Evolutionary conservation across 345 rosid genomes (phyloP), one percentile per base, ranked within the genome.

Genomic region (Euphorbia pulcherrima): DNA sequence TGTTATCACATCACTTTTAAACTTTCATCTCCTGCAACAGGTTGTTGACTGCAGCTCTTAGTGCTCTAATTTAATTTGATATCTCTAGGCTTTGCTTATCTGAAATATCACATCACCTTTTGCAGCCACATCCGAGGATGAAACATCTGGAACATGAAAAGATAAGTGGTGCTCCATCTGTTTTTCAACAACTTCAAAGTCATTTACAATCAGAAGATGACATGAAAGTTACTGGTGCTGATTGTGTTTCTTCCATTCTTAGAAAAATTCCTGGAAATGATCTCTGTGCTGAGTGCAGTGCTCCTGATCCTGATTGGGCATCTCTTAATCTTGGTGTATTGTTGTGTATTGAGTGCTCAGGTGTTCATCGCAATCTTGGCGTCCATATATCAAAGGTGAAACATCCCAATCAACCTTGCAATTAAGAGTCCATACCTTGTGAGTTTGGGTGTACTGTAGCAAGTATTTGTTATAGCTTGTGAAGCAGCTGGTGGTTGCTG

Each of bases 341-440:
- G 51, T 70, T 92, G 69, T 92, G 96, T 75, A 92, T 89, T 4
- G 90, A 89, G 75, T 92, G 96, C 75, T 92, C 97, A 69, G 94
- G 97, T 54, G 88, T 87, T 75, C 97, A 89, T 54, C 85, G 96
- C 72, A 92, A 89, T 78, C 94, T 89, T 40, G 98, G 98, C 8
- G 96, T 92, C 75, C 98, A 88, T 75, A 81, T 89, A 67, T 92
- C 98, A 60, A 92, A 92, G 96, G 98, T 88, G 72, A 71, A 40
- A 12, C 64, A 20, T 58, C 33, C 65, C 2, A 44, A 44, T 44
- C 50, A 44, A 44, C 13, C 50, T 74, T 62, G 65, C 3, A 58
- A 30, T 39, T 18, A 23, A 41, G 14, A 40, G 4, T 27, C 47
- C 65, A 12, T 41, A 4, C 9, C 21, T 61, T 21, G 29, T 21